These are phyloP conservation scores for Pseudophaeomoniella oleicola DNA, from an alignment of 2,329 filamentous ascomycete species.

Conservation along the genomic window DNA sequence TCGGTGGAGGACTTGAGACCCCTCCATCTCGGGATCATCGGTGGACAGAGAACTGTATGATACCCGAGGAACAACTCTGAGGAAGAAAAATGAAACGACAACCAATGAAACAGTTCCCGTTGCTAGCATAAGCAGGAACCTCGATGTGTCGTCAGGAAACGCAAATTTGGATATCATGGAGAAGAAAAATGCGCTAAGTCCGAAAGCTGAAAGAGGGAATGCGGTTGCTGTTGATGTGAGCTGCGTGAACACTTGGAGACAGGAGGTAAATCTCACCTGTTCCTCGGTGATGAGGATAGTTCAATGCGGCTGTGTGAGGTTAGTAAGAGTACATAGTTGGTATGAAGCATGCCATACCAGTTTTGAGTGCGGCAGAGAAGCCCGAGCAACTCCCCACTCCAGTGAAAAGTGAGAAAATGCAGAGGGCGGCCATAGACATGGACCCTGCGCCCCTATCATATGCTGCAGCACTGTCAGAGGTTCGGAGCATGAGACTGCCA, in stretches of 20 bases:
- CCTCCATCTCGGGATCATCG: constrained; percentile 15
- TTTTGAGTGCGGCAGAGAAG: constrained; percentile 80
- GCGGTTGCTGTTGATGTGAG: too few species aligned
- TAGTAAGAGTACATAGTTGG: not conserved
- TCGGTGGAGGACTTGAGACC: constrained; percentile 15
- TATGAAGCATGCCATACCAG: constrained; percentile 24
- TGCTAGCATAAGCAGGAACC: constrained; percentile 67
- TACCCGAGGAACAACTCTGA: constrained; percentile 52
- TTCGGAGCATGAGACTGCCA: too few species aligned
- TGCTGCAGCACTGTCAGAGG: constrained; percentile 33
- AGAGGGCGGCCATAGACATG: constrained; percentile 45
- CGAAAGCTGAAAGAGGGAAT: constrained; percentile 84
- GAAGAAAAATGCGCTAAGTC: constrained; percentile 93
- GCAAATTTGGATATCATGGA: constrained; percentile 61
- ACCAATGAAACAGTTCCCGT: constrained; percentile 65
- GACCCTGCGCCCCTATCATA: constrained; percentile 54
- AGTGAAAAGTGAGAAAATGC: constrained; percentile 71
- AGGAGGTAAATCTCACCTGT: constrained; percentile 34
- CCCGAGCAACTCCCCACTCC: constrained; percentile 81
- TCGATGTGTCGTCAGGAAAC: constrained; percentile 70
- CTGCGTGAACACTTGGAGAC: too few species aligned
- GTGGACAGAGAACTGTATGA: constrained; percentile 27
- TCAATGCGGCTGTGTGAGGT: constrained; percentile 53
- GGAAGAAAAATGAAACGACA: constrained; percentile 68
- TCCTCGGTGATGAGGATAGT: constrained; percentile 81